Base-by-base conservation (phyloP, 148 eudicot genomes). In the Rhododendron mucronatum region DNA sequence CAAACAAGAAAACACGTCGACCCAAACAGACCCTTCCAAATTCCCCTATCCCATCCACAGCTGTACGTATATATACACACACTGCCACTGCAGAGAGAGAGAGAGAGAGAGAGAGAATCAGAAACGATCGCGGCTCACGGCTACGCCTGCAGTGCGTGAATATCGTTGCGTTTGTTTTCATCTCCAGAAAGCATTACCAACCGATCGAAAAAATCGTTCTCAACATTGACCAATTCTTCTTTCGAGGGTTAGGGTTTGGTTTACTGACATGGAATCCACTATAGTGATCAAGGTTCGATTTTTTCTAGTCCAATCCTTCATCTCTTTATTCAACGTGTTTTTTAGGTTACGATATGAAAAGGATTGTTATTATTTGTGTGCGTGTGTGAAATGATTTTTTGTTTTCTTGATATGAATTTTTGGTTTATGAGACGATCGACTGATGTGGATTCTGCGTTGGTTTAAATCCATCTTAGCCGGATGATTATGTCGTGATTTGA, bases 241-340 rank as follows among this genome's bases (percentile, higher is more conserved):
- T 28, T 75, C 45, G 44, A 75, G 79, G 79, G 3, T 39, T 75
- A 75, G 79, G 47, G 47, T 75, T 75, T 75, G 12, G 10, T 75
- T 75, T 75, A 30, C 39, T 71, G 76, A 7, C 7, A 75, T 75
- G 79, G 79, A 16, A 18, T 37, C 79, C 79, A 16, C 79, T 15
- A 37, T 75, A 35, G 79, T 75, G 47, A 75, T 75, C 79, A 75
- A 75, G 79, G 79, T 75, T 35, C 79, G 79, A 37, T 75, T 18
- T 37, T 35, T 15, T 41, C 39, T 71, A 28, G 9, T 74, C 35
- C 78, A 10, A 26, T 1, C 74, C 74, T 12, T 26, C 16, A 30
- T 69, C 74, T 69, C 1, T 28, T 26, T 26, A 10, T 69, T 71
- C 39, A 30, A 71, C 0, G 39, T 13, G 3, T 13, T 71, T 28